These are phyloP conservation scores for Neonectria neomacrospora DNA, from an alignment of 2,329 filamentous ascomycete genomes.

Conservation along the genomic window DNA sequence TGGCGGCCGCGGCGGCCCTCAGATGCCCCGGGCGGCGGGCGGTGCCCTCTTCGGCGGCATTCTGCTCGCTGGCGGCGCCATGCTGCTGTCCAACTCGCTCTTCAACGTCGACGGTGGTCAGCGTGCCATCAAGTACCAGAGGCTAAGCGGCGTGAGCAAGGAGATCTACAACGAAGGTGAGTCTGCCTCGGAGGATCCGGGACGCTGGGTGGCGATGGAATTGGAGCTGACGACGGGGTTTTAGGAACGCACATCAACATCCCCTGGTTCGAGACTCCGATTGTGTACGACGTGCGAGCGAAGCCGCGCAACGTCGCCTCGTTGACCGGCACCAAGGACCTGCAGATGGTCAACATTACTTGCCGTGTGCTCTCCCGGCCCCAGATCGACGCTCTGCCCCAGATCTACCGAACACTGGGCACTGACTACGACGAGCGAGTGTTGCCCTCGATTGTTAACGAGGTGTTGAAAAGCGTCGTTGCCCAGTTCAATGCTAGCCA, in stretches of 20 bases:
- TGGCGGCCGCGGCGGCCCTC: slow-evolving; percentile 56
- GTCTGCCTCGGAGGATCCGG: slow-evolving; percentile 37
- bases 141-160: slow-evolving; percentile 90
- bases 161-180: slow-evolving; percentile 96
- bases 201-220: slow-evolving; percentile 18
- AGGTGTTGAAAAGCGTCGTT: slow-evolving; percentile 98
- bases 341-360: slow-evolving; percentile 99
- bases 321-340: slow-evolving; percentile 96
- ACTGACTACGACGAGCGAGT: slow-evolving; percentile 97
- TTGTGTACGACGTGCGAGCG: slow-evolving; percentile 97
- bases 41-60: slow-evolving; percentile 55
- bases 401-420: slow-evolving; percentile 96
- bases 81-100: slow-evolving; percentile 68
- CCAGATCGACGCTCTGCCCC: slow-evolving; percentile 86
- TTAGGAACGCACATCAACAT: slow-evolving; percentile 93
- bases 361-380: slow-evolving; percentile 97
- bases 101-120: slow-evolving; percentile 97
- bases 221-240: slow-evolving; percentile 25
- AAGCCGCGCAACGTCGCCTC: slow-evolving; percentile 97
- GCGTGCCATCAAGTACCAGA: slow-evolving; percentile 97
- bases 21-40: slow-evolving; percentile 54
- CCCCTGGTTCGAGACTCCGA: slow-evolving; percentile 96
- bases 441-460: slow-evolving; percentile 96
- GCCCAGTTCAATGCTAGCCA: slow-evolving; percentile 99
- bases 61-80: slow-evolving; percentile 60